Percentiles rank a stretch among this genome's conserved stretches.
These are phyloP conservation scores for Silene uniflora DNA, from an alignment of 148 eudicot species.

Conservation along the genomic window DNA sequence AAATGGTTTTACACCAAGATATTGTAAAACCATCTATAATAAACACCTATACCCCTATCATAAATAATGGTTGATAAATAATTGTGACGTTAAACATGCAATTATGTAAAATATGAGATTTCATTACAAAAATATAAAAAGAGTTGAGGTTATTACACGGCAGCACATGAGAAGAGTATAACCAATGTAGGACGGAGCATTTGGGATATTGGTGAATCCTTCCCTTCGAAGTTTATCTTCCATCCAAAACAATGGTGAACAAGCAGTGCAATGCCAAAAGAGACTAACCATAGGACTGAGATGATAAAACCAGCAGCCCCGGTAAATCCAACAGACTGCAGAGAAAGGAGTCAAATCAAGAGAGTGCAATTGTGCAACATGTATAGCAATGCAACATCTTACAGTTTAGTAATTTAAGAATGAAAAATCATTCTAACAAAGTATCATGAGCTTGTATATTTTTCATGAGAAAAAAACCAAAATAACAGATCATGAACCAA, in stretches of 20 bases:
- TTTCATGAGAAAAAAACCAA: neutral
- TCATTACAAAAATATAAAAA: neutral
- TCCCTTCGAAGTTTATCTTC: conserved; percentile 54
- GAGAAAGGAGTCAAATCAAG: conserved; percentile 25
- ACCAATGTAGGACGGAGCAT: conserved; percentile 61
- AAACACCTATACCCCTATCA: neutral
- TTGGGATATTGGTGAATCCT: conserved; percentile 40
- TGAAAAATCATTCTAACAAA: neutral
- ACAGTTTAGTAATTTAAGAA: neutral
- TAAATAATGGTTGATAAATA: no score
- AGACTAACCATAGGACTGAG: conserved; percentile 64
- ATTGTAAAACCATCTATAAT: no score
- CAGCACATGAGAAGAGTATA: conserved; percentile 67
- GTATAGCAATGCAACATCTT: neutral
- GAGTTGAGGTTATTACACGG: conserved; percentile 64
- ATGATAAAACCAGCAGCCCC: conserved; percentile 71
- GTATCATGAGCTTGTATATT: neutral
- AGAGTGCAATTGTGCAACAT: neutral
- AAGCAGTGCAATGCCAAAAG: conserved; percentile 65
- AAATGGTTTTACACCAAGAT: neutral
- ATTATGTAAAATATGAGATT: no score
- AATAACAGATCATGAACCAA: neutral
- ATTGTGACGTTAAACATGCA: no score
- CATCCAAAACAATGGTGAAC: conserved; percentile 72
- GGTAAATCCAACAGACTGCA: conserved; percentile 96